phyloP scores from a whole-genome alignment of 345 rosid species.

The Adansonia digitata region DNA sequence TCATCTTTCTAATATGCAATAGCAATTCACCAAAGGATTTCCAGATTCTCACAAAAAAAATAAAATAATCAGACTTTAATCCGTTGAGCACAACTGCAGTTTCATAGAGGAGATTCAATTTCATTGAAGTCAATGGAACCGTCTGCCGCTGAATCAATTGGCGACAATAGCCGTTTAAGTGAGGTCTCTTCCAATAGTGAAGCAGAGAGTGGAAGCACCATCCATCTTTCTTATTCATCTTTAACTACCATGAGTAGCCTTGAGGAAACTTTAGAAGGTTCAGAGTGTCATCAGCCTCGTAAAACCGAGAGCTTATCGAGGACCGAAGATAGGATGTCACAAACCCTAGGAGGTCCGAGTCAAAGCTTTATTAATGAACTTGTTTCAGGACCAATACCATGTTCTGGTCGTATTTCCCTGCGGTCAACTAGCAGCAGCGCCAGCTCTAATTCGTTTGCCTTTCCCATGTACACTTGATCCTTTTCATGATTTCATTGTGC shows the following conservation, averaged over 20 bases:
- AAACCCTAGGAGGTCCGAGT: slow-evolving; percentile 2
- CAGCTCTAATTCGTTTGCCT: slow-evolving; percentile 34
- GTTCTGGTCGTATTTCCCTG: slow-evolving; percentile 21
- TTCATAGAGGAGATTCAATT: slow-evolving; percentile 3
- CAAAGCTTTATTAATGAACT: background rate
- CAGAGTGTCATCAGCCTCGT: background rate
- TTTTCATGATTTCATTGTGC: background rate
- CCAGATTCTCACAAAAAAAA: background rate
- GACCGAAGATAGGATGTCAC: background rate
- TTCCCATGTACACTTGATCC: slow-evolving; percentile 34
- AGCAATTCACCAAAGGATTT: background rate
- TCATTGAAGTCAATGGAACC: background rate
- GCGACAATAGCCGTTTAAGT: background rate
- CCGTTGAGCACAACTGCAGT: slow-evolving; percentile 3
- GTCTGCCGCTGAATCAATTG: slow-evolving; percentile 2
- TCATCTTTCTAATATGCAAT: background rate
- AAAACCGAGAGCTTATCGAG: background rate
- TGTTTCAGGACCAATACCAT: background rate
- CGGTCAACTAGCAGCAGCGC: slow-evolving; percentile 26
- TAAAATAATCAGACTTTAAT: slow-evolving; percentile 3
- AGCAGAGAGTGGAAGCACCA: slow-evolving; percentile 3
- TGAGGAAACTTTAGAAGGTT: slow-evolving; percentile 4
- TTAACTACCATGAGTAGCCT: background rate
- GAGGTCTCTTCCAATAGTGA: slow-evolving; percentile 10
- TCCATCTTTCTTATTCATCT: slow-evolving; percentile 8